These are phyloP conservation scores for Diaporthe vexans DNA, from an alignment of 2,329 filamentous ascomycete species.

Conservation along the genomic window DNA sequence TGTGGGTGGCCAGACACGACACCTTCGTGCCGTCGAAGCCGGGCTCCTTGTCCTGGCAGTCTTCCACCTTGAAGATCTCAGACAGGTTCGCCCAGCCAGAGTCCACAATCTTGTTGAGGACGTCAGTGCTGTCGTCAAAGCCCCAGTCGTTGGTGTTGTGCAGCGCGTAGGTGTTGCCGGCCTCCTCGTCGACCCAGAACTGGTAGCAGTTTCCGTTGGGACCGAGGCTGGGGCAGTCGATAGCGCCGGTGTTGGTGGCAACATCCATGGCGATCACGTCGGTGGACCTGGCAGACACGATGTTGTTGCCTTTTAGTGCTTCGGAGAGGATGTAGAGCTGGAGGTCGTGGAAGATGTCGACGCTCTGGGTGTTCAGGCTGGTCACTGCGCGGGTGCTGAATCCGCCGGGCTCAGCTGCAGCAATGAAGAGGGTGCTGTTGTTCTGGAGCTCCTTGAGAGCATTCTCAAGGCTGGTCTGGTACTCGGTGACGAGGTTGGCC, in stretches of 20 bases:
- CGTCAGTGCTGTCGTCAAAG: slow-evolving; percentile 4
- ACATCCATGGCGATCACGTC: slow-evolving; percentile 11
- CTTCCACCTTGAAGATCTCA: slow-evolving; percentile 17
- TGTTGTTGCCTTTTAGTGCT: slow-evolving; percentile 13
- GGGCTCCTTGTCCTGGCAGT: slow-evolving; percentile 20
- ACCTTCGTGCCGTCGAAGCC: slow-evolving; percentile 29
- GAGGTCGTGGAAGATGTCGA: slow-evolving; percentile 29
- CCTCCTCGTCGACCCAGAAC: slow-evolving; percentile 24
- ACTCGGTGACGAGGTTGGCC: slow-evolving; percentile 42
- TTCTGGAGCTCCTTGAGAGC: slow-evolving; percentile 6
- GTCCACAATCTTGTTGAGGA: slow-evolving; percentile 27
- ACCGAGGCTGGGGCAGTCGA: slow-evolving; percentile 25
- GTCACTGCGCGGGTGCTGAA: slow-evolving; percentile 27
- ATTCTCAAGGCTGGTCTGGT: slow-evolving; percentile 11
- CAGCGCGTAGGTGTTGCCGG: slow-evolving; percentile 14
- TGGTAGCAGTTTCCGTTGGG: slow-evolving; percentile 2
- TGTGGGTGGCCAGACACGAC: slow-evolving; percentile 30
- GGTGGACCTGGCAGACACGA: slow-evolving; percentile 12
- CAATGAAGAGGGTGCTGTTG: slow-evolving; percentile 22
- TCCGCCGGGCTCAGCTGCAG: slow-evolving; percentile 8
- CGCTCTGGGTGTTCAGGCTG: slow-evolving; percentile 27
- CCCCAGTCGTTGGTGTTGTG: slow-evolving; percentile 28
- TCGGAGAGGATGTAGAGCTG: slow-evolving; percentile 20
- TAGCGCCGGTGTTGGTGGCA: background rate
- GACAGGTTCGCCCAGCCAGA: slow-evolving; percentile 21